Evolutionary conservation across 1,139 yeast genomes (phyloP).

Genomic region (Hyphopichia burtonii): DNA sequence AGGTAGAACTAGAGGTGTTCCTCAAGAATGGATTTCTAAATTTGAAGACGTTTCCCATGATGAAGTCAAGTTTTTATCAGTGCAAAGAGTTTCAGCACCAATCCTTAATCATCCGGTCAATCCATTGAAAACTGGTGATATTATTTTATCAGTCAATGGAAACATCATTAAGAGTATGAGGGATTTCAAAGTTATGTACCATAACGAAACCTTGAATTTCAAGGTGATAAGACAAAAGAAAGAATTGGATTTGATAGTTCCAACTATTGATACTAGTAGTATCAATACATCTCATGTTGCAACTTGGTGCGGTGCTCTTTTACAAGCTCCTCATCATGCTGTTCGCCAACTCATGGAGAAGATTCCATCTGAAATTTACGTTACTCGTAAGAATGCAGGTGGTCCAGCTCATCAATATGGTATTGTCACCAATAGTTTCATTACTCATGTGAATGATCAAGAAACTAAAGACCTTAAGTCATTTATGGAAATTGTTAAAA

Average conservation of each 20-base stretch:
- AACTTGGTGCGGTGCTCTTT: slow-evolving; percentile 77
- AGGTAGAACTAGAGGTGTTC: slow-evolving; percentile 83
- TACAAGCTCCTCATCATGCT: slow-evolving; percentile 54
- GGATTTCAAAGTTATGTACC: slow-evolving; percentile 59
- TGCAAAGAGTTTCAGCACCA: slow-evolving; percentile 65
- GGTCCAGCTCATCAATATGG: slow-evolving; percentile 87
- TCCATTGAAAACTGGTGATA: slow-evolving; percentile 62
- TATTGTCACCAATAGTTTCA: slow-evolving; percentile 76
- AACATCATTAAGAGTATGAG: slow-evolving; percentile 62
- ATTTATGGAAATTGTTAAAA: slow-evolving; percentile 61
- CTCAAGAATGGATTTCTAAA: slow-evolving; percentile 74
- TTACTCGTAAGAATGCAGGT: slow-evolving; percentile 69
- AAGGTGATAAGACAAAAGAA: slow-evolving; percentile 59
- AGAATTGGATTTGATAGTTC: slow-evolving; percentile 55
- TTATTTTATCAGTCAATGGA: slow-evolving; percentile 68
- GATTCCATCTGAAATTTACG: slow-evolving; percentile 81
- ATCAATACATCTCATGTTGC: slow-evolving; percentile 67
- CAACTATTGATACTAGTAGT: slow-evolving; percentile 57
- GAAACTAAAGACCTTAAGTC: slow-evolving; percentile 68
- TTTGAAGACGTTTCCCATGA: slow-evolving; percentile 62
- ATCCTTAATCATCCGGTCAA: slow-evolving; percentile 20
- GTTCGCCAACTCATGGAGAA: slow-evolving; percentile 67
- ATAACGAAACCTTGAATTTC: slow-evolving; percentile 48
- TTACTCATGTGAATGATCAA: slow-evolving; percentile 82
- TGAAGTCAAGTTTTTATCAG: slow-evolving; percentile 70